These are phyloP conservation scores for Cichorium intybus DNA, from an alignment of 140 eudicot species.

Conservation along the genomic window DNA sequence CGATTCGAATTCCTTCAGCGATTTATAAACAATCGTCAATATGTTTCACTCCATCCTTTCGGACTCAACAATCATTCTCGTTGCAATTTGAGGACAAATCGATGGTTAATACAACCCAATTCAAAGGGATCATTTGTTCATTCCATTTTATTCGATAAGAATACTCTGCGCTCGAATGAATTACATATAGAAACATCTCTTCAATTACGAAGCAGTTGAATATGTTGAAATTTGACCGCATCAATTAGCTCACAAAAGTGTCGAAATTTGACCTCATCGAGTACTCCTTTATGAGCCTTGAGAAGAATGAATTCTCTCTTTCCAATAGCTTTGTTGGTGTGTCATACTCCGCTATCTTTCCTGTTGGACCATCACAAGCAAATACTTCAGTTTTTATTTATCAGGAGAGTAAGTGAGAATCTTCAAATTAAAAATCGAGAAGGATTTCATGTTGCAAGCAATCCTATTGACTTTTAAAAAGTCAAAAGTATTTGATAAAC, in stretches of 20 bases:
- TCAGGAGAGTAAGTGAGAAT: background rate
- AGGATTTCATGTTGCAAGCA: no score
- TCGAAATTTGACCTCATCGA: constrained; percentile 53
- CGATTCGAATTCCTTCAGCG: no score
- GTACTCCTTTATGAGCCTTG: constrained; percentile 56
- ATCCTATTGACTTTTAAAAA: background rate
- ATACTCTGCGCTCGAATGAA: constrained; percentile 2
- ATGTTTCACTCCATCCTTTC: no score
- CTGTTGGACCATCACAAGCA: constrained; percentile 21
- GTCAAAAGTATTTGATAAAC: background rate
- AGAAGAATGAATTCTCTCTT: constrained; percentile 61
- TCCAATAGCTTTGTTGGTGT: constrained; percentile 51
- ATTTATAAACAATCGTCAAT: no score
- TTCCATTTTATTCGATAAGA: constrained; percentile 13
- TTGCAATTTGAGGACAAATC: background rate
- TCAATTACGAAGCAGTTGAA: constrained; percentile 1
- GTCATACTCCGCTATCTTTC: constrained; percentile 51
- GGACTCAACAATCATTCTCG: background rate
- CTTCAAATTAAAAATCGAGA: background rate
- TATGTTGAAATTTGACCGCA: background rate
- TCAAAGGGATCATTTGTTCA: background rate
- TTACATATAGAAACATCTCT: background rate
- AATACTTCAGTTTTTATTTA: constrained; percentile 11
- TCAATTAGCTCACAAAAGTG: constrained; percentile 10
- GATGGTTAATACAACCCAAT: background rate